These are phyloP conservation scores for Wickerhamomyces sydowiorum DNA, from an alignment of 805 yeast species.

Conservation along the genomic window DNA sequence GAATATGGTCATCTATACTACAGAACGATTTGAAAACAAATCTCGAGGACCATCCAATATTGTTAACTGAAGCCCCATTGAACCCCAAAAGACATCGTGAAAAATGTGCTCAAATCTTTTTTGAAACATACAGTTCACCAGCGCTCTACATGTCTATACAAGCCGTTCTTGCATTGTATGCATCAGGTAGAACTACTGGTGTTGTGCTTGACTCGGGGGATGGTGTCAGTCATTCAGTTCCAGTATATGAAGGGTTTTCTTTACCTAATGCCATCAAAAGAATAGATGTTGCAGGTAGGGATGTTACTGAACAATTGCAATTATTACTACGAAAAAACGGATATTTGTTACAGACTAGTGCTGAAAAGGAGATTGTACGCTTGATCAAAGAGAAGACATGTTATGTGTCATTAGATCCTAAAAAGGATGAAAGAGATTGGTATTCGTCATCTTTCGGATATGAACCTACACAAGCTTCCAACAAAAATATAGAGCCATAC, in stretches of 20 bases:
- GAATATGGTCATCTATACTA: constrained; percentile 68
- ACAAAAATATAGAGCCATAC: constrained; percentile 29
- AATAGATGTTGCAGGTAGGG: constrained; percentile 81
- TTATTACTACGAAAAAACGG: constrained; percentile 69
- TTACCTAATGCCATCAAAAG: constrained; percentile 67
- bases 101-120: constrained; percentile 84
- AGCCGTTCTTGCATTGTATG: constrained; percentile 79
- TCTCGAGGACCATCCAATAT: constrained; percentile 79
- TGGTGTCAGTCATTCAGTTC: constrained; percentile 84
- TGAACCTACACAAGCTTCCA: constrained; percentile 5
- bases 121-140: constrained; percentile 82
- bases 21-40: constrained; percentile 48
- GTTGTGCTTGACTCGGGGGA: constrained; percentile 89
- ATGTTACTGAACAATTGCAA: constrained; percentile 72
- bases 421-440: constrained; percentile 48
- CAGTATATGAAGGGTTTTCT: constrained; percentile 86
- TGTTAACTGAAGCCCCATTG: constrained; percentile 85
- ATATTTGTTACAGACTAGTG: constrained; percentile 53
- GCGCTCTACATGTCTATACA: constrained; percentile 94
- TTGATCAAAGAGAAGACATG: constrained; percentile 73
- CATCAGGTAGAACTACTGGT: constrained; percentile 89
- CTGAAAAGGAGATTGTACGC: constrained; percentile 80
- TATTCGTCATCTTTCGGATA: constrained; percentile 8
- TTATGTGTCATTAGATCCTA: constrained; percentile 53
- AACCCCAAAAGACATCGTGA: constrained; percentile 84